Base-by-base conservation (phyloP, 1,284 basidiomycete genomes). In the Pascua guehoae region DNA sequence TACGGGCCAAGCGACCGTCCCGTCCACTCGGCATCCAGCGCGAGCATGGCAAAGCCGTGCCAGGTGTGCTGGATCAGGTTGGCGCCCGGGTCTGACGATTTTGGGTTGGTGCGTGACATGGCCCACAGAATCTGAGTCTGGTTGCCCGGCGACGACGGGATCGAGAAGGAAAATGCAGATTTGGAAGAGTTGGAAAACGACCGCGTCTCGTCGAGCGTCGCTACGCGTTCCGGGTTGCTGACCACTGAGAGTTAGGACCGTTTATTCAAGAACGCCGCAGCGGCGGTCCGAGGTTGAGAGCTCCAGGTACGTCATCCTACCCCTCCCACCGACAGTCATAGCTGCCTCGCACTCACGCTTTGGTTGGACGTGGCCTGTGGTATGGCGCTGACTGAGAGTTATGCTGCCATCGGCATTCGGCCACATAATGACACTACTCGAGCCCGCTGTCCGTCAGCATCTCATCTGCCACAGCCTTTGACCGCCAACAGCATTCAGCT, bases 351-450 rank as follows among this genome's bases (percentile, higher is more conserved):
- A 54, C 66, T 43, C 49, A 84, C 78, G 17, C 68, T 32, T 79
- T 2, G 86, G 86, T 78, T 80, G 77, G 0, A 74, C 67, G 51
- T 84, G 72, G 5, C 64, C 63, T 2, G 75, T 56, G 0, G 86
- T 81, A 18, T 70, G 71, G 38, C 86, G 80, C 67, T 87, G 86
- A 12, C 84, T 85, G 38, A 87, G 72, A 11, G 83, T 85, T 44
- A 85, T 76, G 2, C 78, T 73, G 9, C 81, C 81, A 59, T 84
- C 80, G 11, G 72, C 69, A 64, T 85, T 84, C 8, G 81, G 75
- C 86, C 86, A 88, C 73, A 84, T 81, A 46, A 88, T 83, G 51
- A 86, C 82, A 82, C 86, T 84, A 0, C 83, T 81, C 11, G 81
- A 76, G 58, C 79, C 61, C 9, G 77, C 70, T 74, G 39, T 2